Evolutionary conservation across 2,329 filamentous ascomycete species (phyloP), one percentile per base, ranked within the genome.

Genomic region (Cladobotryum protrusum): DNA sequence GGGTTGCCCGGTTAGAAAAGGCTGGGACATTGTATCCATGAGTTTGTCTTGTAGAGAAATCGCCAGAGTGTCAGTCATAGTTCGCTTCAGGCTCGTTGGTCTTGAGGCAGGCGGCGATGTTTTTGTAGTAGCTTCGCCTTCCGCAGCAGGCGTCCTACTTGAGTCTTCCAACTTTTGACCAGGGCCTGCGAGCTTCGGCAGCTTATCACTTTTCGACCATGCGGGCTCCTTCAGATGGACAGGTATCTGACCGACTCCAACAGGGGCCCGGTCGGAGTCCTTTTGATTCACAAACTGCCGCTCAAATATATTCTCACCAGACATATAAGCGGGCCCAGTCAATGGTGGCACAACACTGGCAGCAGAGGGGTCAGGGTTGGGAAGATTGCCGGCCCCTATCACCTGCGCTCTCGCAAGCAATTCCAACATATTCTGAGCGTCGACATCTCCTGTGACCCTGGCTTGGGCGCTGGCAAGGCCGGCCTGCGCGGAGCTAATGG

Each of bases 401-500:
- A 96, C 70, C 57, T 92, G 88, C 43, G 91, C 88, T 61, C 85
- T 84, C 41, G 88, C 85, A 54, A 96, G 73, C 50, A 96, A 74
- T 62, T 97, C 91, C 68, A 96, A 81, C 86, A 96, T 90, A 61
- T 85, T 86, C 67, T 96, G 89, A 43, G 90, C 80, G 59, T 96
- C 92, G 46, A 88, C 73, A 67, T 97, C 91, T 18, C 90, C 91
- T 54, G 80, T 83, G 47, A 87, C 76, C 61, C 87, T 84, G 47
- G 91, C 89, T 67, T 96, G 89, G 14, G 89, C 90, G 63, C 83
- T 89, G 41, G 85, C 85, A 57, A 96, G 82, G 11, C 82, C 88
- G 13, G 87, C 82, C 63, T 86, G 87, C 47, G 81, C 82, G 32
- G 84, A 78, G 46, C 63, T 70, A 54, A 70, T 70, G 32, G 86